phyloP scores from a whole-genome alignment of 2,329 filamentous ascomycete genomes.

The Sphaerulina vaccinii region DNA sequence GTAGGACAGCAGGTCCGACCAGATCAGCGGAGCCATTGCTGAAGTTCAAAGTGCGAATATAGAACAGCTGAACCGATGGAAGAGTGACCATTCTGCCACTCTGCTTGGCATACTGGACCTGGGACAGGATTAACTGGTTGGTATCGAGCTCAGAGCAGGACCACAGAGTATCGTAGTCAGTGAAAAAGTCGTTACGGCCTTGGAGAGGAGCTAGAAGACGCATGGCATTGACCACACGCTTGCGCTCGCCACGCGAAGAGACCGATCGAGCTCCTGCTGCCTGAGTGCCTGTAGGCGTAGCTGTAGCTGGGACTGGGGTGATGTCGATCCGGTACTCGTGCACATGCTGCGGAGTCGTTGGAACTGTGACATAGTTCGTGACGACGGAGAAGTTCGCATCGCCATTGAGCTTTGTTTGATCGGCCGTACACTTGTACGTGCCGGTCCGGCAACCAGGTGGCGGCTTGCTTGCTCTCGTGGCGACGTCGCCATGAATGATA shows the following conservation, averaged over 20 bases:
- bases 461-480: too few relatives aligned
- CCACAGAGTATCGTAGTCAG: conserved; percentile 7
- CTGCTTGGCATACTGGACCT: conserved; percentile 2
- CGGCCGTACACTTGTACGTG: background rate
- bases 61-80: background rate
- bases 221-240: conserved; percentile 3
- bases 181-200: background rate
- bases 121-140: background rate
- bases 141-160: background rate
- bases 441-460: background rate
- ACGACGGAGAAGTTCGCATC: background rate
- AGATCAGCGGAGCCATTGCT: background rate
- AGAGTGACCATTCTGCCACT: background rate
- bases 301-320: background rate
- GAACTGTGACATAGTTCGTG: conserved; percentile 2
- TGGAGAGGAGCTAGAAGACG: background rate
- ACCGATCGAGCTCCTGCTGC: background rate
- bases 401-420: background rate
- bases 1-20: background rate
- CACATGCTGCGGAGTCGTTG: background rate
- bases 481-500: too few relatives aligned
- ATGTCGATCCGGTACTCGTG: conserved; percentile 1
- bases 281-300: too few relatives aligned
- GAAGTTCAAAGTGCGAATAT: background rate
- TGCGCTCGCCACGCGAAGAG: conserved; percentile 2